Evolutionary conservation across 2,329 filamentous ascomycete genomes (phyloP), one percentile per base, ranked within the genome.

Genomic region (Cladosporium velox): DNA sequence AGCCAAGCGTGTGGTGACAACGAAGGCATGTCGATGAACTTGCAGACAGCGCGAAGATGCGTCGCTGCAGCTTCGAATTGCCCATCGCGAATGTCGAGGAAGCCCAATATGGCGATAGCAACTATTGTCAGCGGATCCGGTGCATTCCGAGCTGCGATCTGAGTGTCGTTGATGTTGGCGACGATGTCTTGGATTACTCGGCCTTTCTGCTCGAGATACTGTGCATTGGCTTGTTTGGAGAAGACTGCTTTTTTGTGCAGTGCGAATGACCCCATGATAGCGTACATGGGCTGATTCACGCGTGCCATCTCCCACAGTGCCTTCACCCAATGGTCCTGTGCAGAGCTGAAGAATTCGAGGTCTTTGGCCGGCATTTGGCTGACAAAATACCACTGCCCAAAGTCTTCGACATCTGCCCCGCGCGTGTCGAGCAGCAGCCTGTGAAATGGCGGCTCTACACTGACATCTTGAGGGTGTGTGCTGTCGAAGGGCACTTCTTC

Each of bases 331-430:
- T 64, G 51, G 49, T 64, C 51, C 21, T 64, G 34, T 10, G 51
- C 61, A 18, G 61, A 57, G 24, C 51, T 41, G 35, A 64, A 64
- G 51, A 47, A 64, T 38, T 64, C n/a, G 7, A 54, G 51, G 35
- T 64, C 61, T 30, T 57, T 52, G 34, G 54, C 61, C 7, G 61
- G 61, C 34, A 64, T 54, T 57, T 64, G 61, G 51, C 51, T 55
- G 35, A 47, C 35, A 12, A 64, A 64, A 8, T 57, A 64, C 61
- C 61, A 64, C 51, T 64, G 35, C 15, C 61, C 61, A 24, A 64
- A 57, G 34, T 57, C 61, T 57, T 57, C 34, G 51, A 64, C 61
- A 57, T 64, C 51, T 26, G 35, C 44, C n/a, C 59, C 59, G 18
- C 47, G 28, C n/a, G 30, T 52, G 59, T 52, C 59, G 30, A 62